Base-by-base conservation (phyloP, 768 basidiomycete species). In the Rhodosporidiobolus sp. region DNA sequence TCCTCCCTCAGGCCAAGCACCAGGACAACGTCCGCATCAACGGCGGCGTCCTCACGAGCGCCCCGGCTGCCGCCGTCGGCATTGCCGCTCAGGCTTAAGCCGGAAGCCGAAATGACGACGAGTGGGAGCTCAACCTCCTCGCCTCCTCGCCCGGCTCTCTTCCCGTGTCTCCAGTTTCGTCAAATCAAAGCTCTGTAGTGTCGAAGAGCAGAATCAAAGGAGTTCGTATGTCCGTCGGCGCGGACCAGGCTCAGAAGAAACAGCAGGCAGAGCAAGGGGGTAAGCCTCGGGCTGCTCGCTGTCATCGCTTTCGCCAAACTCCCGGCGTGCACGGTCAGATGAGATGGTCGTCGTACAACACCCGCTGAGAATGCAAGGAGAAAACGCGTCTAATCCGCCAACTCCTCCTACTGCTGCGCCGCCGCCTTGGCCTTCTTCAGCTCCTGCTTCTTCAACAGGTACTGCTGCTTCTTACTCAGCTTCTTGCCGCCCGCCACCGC, bases 381-480 rank as follows among this genome's bases (percentile, higher is more conserved):
- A n/a, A 7, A 35, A 20, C 26, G 5, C 26, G 20, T 58, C 56
- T 34, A 22, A 35, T 45, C 9, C 60, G n/a, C n/a, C n/a, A 3
- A 26, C 4, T 28, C 12, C 52, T 14, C 12, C 52, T 24, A 28
- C 57, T 24, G 24, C 61, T 22, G 4, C 62, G 30, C 64, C 49
- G 46, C 61, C 17, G 56, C 70, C 70, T 72, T 67, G 61, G 67
- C 63, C 56, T 54, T 57, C 56, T 67, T 66, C 30, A 63, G 45
- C 57, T 73, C 65, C n/a, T 63, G 46, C 67, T 65, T 68, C 67
- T 61, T 69, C 53, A 55, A 50, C 69, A 70, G 35, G 63, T 70
- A 70, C 35, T 52, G 30, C 69, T 70, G 69, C 55, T 70, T 70
- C 61, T 66, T 70, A 12, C 55, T 58, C 50, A 70, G 53, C 56